phyloP scores from a whole-genome alignment of 169 alveolate species.

The Plasmodium yoelii region DNA sequence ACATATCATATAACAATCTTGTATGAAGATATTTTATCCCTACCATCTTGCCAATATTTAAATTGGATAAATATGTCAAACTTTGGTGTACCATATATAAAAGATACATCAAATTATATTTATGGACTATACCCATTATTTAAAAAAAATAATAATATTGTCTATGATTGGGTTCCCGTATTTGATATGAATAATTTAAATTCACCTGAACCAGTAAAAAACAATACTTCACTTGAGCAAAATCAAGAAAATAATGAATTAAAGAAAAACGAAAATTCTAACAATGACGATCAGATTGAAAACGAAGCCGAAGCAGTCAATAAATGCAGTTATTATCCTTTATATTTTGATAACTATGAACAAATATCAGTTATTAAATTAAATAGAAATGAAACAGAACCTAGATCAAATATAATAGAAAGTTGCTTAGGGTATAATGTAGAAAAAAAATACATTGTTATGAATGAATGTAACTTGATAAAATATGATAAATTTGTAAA shows the following conservation, averaged over 20 bases:
- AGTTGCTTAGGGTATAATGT: constrained; percentile 77
- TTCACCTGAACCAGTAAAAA: background rate
- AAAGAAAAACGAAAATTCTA: background rate
- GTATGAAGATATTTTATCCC: constrained; percentile 67
- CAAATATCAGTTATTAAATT: constrained; percentile 76
- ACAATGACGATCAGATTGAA: background rate
- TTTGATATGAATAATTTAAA: constrained; percentile 52
- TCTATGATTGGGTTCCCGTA: constrained; percentile 77
- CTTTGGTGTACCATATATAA: constrained; percentile 70
- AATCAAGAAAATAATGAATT: background rate
- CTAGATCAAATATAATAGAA: constrained; percentile 74
- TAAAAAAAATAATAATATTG: constrained; percentile 52
- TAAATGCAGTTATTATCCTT: constrained; percentile 46
- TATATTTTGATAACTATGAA: constrained; percentile 69
- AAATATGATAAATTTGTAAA: constrained; percentile 71
- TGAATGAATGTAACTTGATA: constrained; percentile 68
- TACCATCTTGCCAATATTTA: constrained; percentile 68
- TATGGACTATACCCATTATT: constrained; percentile 71
- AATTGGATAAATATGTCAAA: constrained; percentile 74
- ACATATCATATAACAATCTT: constrained; percentile 71
- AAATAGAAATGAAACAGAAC: constrained; percentile 67
- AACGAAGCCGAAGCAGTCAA: background rate
- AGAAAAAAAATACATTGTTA: constrained; percentile 62
- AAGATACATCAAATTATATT: constrained; percentile 69
- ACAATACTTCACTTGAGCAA: background rate